Evolutionary conservation across 73 alveolate genomes (phyloP).

Genomic region (Durusdinium trenchii): DNA sequence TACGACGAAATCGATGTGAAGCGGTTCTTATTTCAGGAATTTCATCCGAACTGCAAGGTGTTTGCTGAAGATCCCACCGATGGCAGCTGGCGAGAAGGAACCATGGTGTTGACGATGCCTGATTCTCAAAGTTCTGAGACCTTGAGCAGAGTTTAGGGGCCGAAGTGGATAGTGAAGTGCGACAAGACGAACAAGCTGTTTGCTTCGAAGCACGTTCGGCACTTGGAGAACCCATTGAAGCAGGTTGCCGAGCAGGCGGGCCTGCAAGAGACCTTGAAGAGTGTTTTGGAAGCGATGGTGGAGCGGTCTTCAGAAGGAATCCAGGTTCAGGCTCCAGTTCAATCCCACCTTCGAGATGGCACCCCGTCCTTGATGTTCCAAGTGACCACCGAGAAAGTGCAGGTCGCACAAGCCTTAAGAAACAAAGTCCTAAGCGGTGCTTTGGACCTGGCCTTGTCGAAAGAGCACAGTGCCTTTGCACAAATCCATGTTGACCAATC

Average conservation of each 20-base stretch:
- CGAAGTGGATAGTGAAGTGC: not conserved
- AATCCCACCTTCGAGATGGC: not conserved
- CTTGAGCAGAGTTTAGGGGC: not conserved
- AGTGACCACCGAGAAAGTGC: not conserved
- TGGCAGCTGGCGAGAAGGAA: not conserved
- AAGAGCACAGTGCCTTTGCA: no score
- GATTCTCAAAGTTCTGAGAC: not conserved
- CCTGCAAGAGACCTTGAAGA: not conserved
- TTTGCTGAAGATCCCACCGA: not conserved
- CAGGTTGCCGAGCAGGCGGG: not conserved
- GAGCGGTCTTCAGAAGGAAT: not conserved
- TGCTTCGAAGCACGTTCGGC: not conserved
- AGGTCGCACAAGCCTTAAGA: not conserved
- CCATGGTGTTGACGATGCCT: not conserved
- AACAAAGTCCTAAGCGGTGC: conserved; percentile 12
- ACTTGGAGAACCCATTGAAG: not conserved
- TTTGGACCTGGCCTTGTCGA: not conserved
- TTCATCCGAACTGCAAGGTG: not conserved
- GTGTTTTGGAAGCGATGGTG: not conserved
- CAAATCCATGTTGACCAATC: not conserved
- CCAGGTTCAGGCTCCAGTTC: not conserved
- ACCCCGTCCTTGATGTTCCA: not conserved
- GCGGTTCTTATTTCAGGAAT: not conserved
- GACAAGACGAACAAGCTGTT: not conserved
- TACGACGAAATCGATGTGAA: conserved; percentile 47